phyloP scores from a whole-genome alignment of 164 flowering plant species.

The Umbilicus rupestris region DNA sequence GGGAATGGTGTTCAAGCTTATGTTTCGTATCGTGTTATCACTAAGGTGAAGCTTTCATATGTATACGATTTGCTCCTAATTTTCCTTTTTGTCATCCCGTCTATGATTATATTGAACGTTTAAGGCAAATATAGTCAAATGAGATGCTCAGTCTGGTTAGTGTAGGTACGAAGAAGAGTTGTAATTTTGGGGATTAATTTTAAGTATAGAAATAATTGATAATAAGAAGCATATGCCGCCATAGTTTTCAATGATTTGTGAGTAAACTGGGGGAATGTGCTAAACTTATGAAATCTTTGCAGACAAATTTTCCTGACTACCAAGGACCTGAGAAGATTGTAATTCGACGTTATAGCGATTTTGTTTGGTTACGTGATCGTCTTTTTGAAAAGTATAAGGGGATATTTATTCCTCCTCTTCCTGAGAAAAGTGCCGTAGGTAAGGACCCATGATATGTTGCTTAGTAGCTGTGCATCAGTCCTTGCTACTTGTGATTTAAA shows the following conservation, averaged over 20 bases:
- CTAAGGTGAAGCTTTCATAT: constrained; percentile 45
- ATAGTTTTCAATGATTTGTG: not conserved
- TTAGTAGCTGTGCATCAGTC: not conserved
- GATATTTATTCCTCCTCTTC: constrained; percentile 91
- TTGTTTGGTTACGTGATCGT: constrained; percentile 92
- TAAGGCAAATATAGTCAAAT: too few relatives aligned
- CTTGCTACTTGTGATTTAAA: not conserved
- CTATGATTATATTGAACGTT: too few relatives aligned
- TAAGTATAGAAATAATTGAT: too few relatives aligned
- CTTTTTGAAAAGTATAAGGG: constrained; percentile 94
- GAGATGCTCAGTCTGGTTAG: too few relatives aligned
- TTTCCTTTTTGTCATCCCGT: not conserved
- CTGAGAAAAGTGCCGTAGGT: constrained; percentile 99
- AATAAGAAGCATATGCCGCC: too few relatives aligned
- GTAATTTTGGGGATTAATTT: too few relatives aligned
- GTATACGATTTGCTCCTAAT: not conserved
- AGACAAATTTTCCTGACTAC: constrained; percentile 90
- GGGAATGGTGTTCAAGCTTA: constrained; percentile 98
- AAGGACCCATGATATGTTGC: constrained; percentile 11
- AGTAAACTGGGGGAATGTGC: not conserved
- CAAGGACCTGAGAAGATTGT: constrained; percentile 97
- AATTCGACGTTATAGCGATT: constrained; percentile 93
- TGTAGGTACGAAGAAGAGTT: too few relatives aligned
- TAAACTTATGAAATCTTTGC: constrained; percentile 17
- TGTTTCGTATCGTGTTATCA: constrained; percentile 90